phyloP scores from a whole-genome alignment of 306 rosid genomes.

The Quercus suber region DNA sequence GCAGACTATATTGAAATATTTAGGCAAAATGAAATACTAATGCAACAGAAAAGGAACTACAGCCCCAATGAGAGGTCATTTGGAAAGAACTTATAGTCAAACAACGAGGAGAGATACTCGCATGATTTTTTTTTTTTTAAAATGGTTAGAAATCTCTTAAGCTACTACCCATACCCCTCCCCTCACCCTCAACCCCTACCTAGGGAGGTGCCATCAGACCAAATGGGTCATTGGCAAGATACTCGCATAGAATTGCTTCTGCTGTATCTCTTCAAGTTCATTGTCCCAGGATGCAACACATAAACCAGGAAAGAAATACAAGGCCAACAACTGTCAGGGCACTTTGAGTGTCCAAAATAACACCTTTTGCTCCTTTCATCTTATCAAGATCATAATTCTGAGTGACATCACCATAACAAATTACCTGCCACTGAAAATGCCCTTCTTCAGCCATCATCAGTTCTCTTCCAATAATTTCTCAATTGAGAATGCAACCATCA shows the following conservation, averaged over 20 bases:
- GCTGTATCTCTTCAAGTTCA: not conserved
- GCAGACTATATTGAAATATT: not conserved
- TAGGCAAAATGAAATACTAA: not conserved
- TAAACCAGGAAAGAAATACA: no score
- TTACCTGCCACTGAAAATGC: not conserved
- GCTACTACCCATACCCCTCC: no score
- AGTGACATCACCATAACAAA: not conserved
- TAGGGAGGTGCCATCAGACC: no score
- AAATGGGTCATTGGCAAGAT: no score
- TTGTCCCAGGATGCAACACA: no score
- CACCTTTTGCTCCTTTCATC: not conserved
- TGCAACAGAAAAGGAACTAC: not conserved
- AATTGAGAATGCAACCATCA: not conserved
- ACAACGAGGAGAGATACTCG: not conserved
- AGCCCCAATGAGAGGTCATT: not conserved
- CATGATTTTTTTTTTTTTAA: no score
- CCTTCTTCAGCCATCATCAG: not conserved
- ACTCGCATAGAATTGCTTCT: no score
- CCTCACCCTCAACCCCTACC: no score
- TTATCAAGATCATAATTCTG: not conserved
- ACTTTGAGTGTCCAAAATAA: not conserved
- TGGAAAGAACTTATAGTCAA: not conserved
- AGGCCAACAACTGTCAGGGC: no score
- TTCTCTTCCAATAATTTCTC: not conserved
- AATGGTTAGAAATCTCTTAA: no score